phyloP scores from a whole-genome alignment of 352 stramenopile species.

The Phytopythium kandeliae region DNA sequence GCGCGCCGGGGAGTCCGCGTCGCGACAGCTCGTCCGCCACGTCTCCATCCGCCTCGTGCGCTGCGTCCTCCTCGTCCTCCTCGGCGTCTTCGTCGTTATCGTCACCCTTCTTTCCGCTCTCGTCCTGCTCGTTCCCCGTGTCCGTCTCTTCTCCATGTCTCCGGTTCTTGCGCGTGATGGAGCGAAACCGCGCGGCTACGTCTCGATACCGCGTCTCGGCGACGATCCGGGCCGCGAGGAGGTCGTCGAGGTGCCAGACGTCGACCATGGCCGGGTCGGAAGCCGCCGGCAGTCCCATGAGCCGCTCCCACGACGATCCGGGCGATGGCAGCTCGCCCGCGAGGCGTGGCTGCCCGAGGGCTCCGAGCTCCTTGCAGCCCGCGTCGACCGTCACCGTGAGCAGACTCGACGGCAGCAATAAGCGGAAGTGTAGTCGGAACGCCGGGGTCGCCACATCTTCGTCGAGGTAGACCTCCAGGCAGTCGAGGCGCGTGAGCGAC shows the following conservation, averaged over 20 bases:
- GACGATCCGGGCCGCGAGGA: constrained; percentile 43
- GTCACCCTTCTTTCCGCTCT: constrained; percentile 34
- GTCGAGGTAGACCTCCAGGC: constrained; percentile 62
- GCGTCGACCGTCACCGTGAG: constrained; percentile 51
- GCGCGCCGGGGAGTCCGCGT: constrained; percentile 11
- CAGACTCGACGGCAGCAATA: constrained; percentile 36
- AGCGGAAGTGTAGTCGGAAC: constrained; percentile 46
- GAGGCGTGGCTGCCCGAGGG: background rate
- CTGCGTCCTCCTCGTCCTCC: constrained; percentile 49
- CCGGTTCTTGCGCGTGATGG: constrained; percentile 34
- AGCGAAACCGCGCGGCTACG: constrained; percentile 51
- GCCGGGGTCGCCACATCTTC: constrained; percentile 33
- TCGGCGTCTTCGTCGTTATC: constrained; percentile 53
- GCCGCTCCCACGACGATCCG: constrained; percentile 39
- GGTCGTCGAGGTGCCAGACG: constrained; percentile 63
- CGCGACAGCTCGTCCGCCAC: constrained; percentile 29
- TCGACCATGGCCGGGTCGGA: constrained; percentile 65
- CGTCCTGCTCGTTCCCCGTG: constrained; percentile 30
- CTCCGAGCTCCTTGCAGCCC: constrained; percentile 17
- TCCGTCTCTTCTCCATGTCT: constrained; percentile 34
- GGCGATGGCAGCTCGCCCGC: background rate
- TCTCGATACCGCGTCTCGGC: constrained; percentile 59
- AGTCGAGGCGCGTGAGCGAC: constrained; percentile 46
- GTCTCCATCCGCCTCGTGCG: constrained; percentile 38
- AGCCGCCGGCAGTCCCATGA: constrained; percentile 48